phyloP scores from a whole-genome alignment of 495 filamentous ascomycete genomes.

The Cenococcum geophilum region DNA sequence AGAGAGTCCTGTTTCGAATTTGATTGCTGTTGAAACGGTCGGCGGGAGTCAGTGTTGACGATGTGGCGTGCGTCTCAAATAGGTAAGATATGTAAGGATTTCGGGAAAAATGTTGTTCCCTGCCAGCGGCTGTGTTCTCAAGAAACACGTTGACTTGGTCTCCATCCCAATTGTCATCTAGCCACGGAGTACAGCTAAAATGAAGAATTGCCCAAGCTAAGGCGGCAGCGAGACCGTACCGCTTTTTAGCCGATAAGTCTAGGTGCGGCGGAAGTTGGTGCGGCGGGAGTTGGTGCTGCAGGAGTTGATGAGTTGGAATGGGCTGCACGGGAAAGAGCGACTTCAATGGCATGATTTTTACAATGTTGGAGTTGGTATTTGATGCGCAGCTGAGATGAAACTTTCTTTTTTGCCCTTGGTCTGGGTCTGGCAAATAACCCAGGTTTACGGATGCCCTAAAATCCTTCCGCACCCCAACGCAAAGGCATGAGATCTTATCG shows the following conservation, averaged over 20 bases:
- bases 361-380: no score
- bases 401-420: no score
- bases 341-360: no score
- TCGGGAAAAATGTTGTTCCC: background rate
- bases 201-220: slow-evolving; percentile 17
- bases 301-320: background rate
- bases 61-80: background rate
- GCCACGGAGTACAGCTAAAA: slow-evolving; percentile 17
- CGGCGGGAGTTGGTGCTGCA: background rate
- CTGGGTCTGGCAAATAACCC: no score
- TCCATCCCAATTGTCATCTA: background rate
- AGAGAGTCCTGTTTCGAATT: slow-evolving; percentile 13
- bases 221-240: slow-evolving; percentile 14
- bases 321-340: no score
- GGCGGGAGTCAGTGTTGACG: background rate
- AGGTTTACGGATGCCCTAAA: no score
- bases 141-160: slow-evolving; percentile 13
- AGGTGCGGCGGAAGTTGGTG: background rate
- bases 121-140: background rate
- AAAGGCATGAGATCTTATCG: no score
- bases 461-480: no score
- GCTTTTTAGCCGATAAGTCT: slow-evolving; percentile 6
- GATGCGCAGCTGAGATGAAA: no score
- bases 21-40: slow-evolving; percentile 15
- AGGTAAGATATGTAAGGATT: slow-evolving; percentile 12